A percentile compares a stretch with the other conserved stretches of the same genome.
Conservation (phyloP, 768 basidiomycete species). For the Strobilomyces echinocephalus region DNA sequence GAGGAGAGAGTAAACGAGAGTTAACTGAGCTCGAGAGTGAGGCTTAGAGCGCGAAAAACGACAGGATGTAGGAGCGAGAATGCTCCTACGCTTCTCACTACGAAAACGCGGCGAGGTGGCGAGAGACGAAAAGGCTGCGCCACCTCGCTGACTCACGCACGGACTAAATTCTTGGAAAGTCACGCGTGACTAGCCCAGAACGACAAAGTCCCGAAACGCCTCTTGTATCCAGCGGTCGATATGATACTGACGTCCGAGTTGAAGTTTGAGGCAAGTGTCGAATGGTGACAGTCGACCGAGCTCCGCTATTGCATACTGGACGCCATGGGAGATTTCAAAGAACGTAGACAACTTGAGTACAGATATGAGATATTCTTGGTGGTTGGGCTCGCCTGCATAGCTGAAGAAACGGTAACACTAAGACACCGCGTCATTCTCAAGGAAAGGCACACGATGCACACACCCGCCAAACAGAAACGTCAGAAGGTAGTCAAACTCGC, state of each 20-base stretch:
- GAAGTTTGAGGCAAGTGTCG: background rate
- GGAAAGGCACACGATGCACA: background rate
- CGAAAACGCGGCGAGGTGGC: too few species aligned
- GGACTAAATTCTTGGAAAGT: too few species aligned
- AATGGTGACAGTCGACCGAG: background rate
- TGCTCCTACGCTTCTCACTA: too few species aligned
- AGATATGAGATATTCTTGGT: background rate
- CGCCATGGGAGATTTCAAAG: background rate
- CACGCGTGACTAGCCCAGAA: too few species aligned
- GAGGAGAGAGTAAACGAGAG: background rate
- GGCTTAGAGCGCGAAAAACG: background rate
- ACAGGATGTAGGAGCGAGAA: too few species aligned
- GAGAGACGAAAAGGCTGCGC: too few species aligned
- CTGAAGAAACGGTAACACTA: background rate
- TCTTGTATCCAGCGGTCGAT: background rate
- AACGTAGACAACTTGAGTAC: background rate
- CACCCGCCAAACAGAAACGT: background rate
- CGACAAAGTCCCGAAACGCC: background rate
- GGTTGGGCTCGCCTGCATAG: background rate
- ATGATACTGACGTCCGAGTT: background rate
- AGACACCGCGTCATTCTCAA: background rate
- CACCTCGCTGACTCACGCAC: too few species aligned
- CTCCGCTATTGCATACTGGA: background rate
- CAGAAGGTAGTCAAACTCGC: background rate
- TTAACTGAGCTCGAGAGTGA: background rate